Evolutionary conservation across 2,329 filamentous ascomycete species (phyloP), one percentile per base, ranked within the genome.

Genomic region (Tolypocladium amazonense): DNA sequence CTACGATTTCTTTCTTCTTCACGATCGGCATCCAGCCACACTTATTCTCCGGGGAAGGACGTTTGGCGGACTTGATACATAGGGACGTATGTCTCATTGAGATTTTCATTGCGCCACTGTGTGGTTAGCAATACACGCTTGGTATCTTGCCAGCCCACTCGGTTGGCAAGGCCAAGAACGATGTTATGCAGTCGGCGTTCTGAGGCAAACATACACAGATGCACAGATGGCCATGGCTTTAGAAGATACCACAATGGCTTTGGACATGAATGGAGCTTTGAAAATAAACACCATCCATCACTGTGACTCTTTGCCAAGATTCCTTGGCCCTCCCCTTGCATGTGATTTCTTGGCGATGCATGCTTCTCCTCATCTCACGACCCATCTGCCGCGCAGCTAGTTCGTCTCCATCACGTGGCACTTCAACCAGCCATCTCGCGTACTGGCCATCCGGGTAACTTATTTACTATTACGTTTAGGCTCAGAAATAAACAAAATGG

Each of bases 51-150:
- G 70, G 70, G 64, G 69, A 70, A 23, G 69, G 69, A 65, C 56
- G 70, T 61, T 72, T 71, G 70, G 62, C 56, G 68, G 20, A 45
- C 12, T 65, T 56, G 58, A 61, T 66, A 35, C 8, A 53, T 35
- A 18, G 30, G 15, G 50, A 53, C 50, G 9, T 35, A n/a, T 15
- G 27, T 35, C 62, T 53, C 56, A 55, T 62, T 62, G 58, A 62
- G 30, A 23, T 35, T 35, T 35, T 53, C 30, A 14, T 53, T 23
- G 11, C 50, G 50, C 50, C 50, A 53, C 50, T 53, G 50, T 15
- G 50, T 53, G 50, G 50, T 30, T 20, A 5, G 15, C 50, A 53
- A 53, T 23, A n/a, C 20, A 53, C 30, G n/a, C 30, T 35, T 53
- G 30, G 27, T 20, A n/a, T 14, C 47, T 53, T 53, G 30, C 27